Conservation (phyloP, 139 green algal genomes). For the Chlorella vulgaris region DNA sequence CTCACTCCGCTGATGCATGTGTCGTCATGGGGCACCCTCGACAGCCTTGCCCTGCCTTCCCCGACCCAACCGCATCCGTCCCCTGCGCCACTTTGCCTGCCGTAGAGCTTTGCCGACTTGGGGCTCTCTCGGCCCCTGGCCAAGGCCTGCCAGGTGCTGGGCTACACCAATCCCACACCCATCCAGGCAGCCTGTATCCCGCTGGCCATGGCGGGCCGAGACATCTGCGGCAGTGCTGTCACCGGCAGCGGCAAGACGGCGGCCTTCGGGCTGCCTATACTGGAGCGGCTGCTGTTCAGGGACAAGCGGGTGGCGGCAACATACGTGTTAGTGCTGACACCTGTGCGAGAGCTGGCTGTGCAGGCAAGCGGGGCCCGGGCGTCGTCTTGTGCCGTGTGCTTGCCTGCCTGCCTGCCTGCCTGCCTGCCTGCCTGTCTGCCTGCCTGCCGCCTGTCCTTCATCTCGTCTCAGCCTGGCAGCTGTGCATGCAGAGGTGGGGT, state of each 20-base stretch:
- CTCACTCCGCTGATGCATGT: too few species aligned
- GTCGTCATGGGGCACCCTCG: too few species aligned
- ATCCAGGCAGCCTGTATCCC: conserved; percentile 98
- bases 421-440: too few species aligned
- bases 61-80: background rate
- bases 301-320: conserved; percentile 67
- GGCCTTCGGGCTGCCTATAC: conserved; percentile 90
- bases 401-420: too few species aligned
- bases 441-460: too few species aligned
- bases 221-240: conserved; percentile 95
- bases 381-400: too few species aligned
- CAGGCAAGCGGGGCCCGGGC: conserved; percentile 55
- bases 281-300: conserved; percentile 91
- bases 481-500: too few species aligned
- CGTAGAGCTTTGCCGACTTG: conserved; percentile 81
- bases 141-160: conserved; percentile 83
- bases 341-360: conserved; percentile 93
- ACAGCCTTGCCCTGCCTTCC: background rate
- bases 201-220: conserved; percentile 87
- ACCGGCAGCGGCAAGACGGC: conserved; percentile 98
- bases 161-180: conserved; percentile 90
- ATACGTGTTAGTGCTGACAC: conserved; percentile 85
- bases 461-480: too few species aligned
- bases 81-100: background rate
- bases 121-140: conserved; percentile 89